These are phyloP conservation scores for Rhodocollybia butyracea DNA, from an alignment of 768 basidiomycete species.

Conservation along the genomic window DNA sequence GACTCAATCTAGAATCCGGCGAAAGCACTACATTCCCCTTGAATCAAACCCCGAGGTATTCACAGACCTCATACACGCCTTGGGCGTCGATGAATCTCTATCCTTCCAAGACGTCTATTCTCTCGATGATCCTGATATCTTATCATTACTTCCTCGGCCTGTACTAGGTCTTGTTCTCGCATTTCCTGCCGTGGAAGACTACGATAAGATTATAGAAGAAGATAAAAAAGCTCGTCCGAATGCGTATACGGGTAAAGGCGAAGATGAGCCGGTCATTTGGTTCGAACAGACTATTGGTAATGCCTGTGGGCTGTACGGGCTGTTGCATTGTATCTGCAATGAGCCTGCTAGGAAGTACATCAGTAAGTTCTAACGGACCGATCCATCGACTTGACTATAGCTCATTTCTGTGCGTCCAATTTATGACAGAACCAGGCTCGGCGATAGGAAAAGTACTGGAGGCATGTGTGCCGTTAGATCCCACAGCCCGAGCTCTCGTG, in stretches of 20 bases:
- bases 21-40: conserved; percentile 30
- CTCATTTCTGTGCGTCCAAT: neutral
- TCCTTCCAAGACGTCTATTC: conserved; percentile 32
- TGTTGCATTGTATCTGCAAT: conserved; percentile 32
- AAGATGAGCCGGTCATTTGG: conserved; percentile 31
- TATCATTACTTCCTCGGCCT: conserved; percentile 29
- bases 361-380: conserved; percentile 11
- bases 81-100: conserved; percentile 24
- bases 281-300: conserved; percentile 35
- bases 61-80: conserved; percentile 27
- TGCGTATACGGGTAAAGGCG: conserved; percentile 26
- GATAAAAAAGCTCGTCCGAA: conserved; percentile 21
- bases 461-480: conserved; percentile 20
- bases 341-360: conserved; percentile 21
- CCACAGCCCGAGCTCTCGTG: conserved; percentile 25
- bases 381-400: neutral
- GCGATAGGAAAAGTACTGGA: conserved; percentile 22
- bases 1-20: no score
- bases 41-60: conserved; percentile 37
- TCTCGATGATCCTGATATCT: conserved; percentile 28
- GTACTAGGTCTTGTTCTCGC: conserved; percentile 28
- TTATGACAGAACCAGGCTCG: conserved; percentile 12
- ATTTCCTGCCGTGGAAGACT: conserved; percentile 22
- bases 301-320: conserved; percentile 34
- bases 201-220: conserved; percentile 13